A percentile compares a stretch with the other conserved stretches of the same genome.
phyloP scores from a whole-genome alignment of 2,329 filamentous ascomycete genomes.

The Botrytis hyacinthi region DNA sequence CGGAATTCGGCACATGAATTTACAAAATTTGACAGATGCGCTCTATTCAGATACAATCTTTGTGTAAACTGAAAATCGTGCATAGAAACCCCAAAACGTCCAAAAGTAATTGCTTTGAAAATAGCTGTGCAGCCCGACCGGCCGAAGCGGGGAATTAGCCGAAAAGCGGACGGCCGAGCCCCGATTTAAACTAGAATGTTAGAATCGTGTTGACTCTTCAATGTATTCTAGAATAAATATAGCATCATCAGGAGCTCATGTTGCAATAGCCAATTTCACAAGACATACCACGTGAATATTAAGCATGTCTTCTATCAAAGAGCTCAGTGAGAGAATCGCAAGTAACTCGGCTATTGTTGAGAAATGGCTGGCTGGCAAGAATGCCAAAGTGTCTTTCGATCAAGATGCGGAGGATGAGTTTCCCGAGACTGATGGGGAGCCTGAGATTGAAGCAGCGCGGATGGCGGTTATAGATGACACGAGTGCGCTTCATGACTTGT shows the following conservation, averaged over 20 bases:
- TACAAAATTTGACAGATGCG: not conserved
- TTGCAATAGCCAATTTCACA: not conserved
- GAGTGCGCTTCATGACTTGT: slow-evolving; percentile 6
- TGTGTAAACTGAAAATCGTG: not conserved
- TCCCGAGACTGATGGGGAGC: not conserved
- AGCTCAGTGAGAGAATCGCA: slow-evolving; percentile 9
- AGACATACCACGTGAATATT: not conserved
- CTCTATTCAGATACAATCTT: not conserved
- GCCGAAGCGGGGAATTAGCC: not conserved
- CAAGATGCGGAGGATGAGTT: slow-evolving; percentile 1
- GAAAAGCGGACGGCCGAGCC: not conserved
- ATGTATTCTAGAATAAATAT: not conserved
- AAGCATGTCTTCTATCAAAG: slow-evolving; percentile 11
- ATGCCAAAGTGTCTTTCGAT: slow-evolving; percentile 1
- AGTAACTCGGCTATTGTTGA: slow-evolving; percentile 6
- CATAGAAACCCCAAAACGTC: not conserved
- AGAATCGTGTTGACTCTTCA: not conserved
- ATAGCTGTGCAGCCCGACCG: not conserved
- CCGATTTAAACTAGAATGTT: not conserved
- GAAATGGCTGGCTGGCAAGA: slow-evolving; percentile 1
- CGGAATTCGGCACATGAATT: not conserved
- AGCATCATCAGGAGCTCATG: not conserved
- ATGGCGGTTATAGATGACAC: slow-evolving; percentile 3
- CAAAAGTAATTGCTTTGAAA: not conserved
- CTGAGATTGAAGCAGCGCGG: not conserved